Conservation (phyloP, 139 green algal species). For the Chlamydomonas incerta region DNA sequence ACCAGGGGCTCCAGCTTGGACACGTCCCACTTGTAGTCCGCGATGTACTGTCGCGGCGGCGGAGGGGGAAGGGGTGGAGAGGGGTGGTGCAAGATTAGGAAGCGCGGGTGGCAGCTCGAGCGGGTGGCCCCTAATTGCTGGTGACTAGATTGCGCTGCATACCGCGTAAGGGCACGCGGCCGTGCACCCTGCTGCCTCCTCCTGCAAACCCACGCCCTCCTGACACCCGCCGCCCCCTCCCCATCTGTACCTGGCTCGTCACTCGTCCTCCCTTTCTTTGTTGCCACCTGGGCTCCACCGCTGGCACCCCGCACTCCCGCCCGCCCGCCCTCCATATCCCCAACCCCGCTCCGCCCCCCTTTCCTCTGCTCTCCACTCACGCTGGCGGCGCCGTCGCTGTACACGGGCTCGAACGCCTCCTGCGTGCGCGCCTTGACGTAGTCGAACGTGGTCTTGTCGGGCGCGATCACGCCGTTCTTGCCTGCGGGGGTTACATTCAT, state of each 20-base stretch:
- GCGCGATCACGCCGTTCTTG: conserved; percentile 84
- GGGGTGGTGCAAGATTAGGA: background rate
- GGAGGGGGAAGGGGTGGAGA: background rate
- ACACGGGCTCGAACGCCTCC: conserved; percentile 84
- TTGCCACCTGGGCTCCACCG: background rate
- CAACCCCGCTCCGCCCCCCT: background rate
- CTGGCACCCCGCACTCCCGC: no score
- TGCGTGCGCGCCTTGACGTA: conserved; percentile 87
- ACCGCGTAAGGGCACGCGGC: no score
- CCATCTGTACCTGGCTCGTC: no score
- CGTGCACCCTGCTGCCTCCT: no score
- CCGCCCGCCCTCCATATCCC: background rate
- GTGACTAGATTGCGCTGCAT: no score
- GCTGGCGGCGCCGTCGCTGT: conserved; percentile 77
- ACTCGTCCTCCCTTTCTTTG: no score
- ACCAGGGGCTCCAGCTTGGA: conserved; percentile 95
- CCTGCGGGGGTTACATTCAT: conserved; percentile 42
- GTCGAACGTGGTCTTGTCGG: conserved; percentile 94
- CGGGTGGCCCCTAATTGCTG: no score
- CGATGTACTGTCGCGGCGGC: conserved; percentile 36
- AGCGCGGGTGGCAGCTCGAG: no score
- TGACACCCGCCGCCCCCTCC: no score
- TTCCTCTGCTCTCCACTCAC: conserved; percentile 38
- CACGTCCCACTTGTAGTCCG: conserved; percentile 86
- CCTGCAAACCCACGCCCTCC: no score